These are phyloP conservation scores for Stipa capillata DNA, from an alignment of 176 grass and related monocot species.

Conservation along the genomic window DNA sequence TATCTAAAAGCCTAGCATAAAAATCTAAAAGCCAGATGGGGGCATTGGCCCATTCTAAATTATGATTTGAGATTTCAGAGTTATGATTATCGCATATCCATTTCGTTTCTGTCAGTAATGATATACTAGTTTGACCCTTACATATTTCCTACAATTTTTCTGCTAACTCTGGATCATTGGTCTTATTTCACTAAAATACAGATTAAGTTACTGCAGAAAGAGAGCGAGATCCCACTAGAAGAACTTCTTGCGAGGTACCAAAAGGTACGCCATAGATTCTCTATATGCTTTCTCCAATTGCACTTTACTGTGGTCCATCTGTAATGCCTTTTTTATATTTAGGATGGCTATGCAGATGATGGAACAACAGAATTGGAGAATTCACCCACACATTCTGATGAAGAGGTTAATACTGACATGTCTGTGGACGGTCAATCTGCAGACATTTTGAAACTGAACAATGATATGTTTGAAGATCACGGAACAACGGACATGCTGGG, in stretches of 20 bases:
- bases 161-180: constrained; percentile 6
- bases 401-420: constrained; percentile 33
- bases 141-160: background rate
- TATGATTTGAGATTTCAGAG: background rate
- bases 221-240: constrained; percentile 86
- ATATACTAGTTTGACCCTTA: background rate
- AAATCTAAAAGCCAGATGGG: background rate
- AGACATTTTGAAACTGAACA: constrained; percentile 31
- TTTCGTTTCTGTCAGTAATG: background rate
- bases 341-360: constrained; percentile 77
- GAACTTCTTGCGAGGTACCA: constrained; percentile 84
- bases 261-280: constrained; percentile 54
- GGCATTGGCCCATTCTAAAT: background rate
- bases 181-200: constrained; percentile 33
- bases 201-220: constrained; percentile 90
- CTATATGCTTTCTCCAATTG: constrained; percentile 11
- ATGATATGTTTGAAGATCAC: constrained; percentile 18
- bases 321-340: constrained; percentile 43
- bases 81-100: background rate
- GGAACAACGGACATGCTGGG: constrained; percentile 8
- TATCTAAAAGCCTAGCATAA: background rate
- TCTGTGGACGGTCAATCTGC: constrained; percentile 24
- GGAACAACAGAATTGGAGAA: constrained; percentile 45
- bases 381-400: constrained; percentile 43
- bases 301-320: background rate